phyloP scores from a whole-genome alignment of 2,329 filamentous ascomycete genomes.

The Bretziella fagacearum region DNA sequence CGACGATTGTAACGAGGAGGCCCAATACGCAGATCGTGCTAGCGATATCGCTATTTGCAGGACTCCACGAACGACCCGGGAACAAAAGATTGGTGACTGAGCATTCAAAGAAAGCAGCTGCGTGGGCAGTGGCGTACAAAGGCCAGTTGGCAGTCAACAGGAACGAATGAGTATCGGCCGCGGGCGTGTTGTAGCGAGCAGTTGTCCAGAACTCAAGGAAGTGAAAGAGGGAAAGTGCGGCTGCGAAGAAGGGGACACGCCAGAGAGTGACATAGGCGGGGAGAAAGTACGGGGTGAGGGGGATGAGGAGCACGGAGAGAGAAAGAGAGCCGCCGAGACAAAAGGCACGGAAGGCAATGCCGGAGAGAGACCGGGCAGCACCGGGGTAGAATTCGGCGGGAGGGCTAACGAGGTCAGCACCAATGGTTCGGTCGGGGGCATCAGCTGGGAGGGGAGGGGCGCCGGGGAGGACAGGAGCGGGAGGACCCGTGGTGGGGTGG shows the following conservation, averaged over 20 bases:
- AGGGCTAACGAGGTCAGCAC: neutral
- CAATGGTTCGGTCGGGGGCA: neutral
- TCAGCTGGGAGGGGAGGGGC: neutral
- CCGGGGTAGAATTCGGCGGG: constrained; percentile 25
- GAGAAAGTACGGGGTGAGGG: constrained; percentile 18
- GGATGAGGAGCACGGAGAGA: constrained; percentile 19
- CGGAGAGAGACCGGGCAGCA: constrained; percentile 39
- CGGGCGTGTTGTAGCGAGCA: constrained; percentile 61
- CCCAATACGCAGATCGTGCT: constrained; percentile 26
- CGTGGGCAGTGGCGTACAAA: constrained; percentile 70
- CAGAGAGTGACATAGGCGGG: constrained; percentile 29
- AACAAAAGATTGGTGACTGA: constrained; percentile 41
- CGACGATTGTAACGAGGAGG: constrained; percentile 44
- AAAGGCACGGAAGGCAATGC: constrained; percentile 42
- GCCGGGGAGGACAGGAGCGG: neutral
- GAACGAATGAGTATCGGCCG: constrained; percentile 58
- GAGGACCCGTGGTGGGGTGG: too few species aligned
- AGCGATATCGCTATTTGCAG: constrained; percentile 21
- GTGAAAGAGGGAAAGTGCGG: constrained; percentile 63
- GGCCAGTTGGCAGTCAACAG: constrained; percentile 72
- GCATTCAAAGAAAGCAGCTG: constrained; percentile 56
- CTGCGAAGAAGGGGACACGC: constrained; percentile 50
- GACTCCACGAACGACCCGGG: constrained; percentile 31
- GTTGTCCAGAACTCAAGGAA: constrained; percentile 94
- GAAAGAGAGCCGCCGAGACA: constrained; percentile 32